Evolutionary conservation across 2,329 filamentous ascomycete genomes (phyloP).

Genomic region (Aspergillus ruber): DNA sequence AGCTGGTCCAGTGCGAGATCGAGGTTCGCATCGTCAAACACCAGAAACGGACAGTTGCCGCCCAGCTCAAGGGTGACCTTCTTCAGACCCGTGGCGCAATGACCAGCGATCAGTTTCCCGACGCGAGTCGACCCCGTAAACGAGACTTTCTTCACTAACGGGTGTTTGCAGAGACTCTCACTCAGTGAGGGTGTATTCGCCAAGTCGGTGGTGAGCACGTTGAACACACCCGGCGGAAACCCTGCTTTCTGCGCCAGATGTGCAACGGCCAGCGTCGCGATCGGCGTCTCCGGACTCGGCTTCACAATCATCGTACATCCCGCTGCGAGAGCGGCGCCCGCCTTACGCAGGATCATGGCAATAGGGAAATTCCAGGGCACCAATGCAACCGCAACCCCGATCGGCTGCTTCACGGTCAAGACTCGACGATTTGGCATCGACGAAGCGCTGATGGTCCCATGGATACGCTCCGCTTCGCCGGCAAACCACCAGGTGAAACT

Average conservation of each 20-base stretch:
- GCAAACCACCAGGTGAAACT: conserved; percentile 54
- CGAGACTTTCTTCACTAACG: conserved; percentile 53
- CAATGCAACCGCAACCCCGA: conserved; percentile 61
- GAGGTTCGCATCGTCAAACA: conserved; percentile 60
- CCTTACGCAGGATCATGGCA: conserved; percentile 63
- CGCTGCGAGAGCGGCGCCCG: conserved; percentile 60
- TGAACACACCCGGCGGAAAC: conserved; percentile 55
- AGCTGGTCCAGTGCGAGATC: conserved; percentile 39
- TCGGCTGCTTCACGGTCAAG: conserved; percentile 68
- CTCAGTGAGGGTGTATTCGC: conserved; percentile 34
- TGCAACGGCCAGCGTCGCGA: conserved; percentile 50
- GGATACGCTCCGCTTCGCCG: conserved; percentile 57
- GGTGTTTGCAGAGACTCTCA: conserved; percentile 50
- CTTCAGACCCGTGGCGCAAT: conserved; percentile 56
- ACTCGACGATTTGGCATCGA: conserved; percentile 58
- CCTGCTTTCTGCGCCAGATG: conserved; percentile 49
- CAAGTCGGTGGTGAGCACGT: conserved; percentile 51
- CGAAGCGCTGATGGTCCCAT: conserved; percentile 55
- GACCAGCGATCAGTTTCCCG: conserved; percentile 56
- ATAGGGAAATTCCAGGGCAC: conserved; percentile 70
- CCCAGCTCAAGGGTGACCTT: conserved; percentile 60
- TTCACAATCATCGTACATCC: conserved; percentile 71
- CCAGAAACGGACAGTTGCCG: conserved; percentile 59
- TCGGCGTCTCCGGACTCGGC: conserved; percentile 61
- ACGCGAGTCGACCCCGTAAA: conserved; percentile 58